phyloP scores from a whole-genome alignment of 352 stramenopile species.

The Globisporangium spiculum region DNA sequence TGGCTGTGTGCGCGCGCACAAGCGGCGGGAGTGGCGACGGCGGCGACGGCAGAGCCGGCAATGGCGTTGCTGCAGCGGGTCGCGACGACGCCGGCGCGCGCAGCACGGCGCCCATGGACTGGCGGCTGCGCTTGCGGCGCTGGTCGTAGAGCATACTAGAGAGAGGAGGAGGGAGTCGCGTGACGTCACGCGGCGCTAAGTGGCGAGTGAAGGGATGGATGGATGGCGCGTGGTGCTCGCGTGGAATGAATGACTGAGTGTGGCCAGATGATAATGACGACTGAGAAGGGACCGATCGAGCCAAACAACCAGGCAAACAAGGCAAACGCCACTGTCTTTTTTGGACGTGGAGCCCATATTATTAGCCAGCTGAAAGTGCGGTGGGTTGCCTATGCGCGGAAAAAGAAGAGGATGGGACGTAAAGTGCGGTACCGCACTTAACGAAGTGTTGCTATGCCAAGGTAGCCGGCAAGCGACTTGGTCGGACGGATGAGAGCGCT shows the following conservation, averaged over 20 bases:
- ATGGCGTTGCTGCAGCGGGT: too few relatives aligned
- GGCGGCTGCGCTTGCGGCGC: conserved; percentile 1
- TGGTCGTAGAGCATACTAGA: conserved; percentile 10
- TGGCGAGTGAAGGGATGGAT: background rate
- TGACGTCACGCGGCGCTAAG: background rate
- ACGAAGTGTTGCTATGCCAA: background rate
- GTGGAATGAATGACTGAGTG: background rate
- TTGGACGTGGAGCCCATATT: background rate
- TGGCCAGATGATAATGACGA: background rate
- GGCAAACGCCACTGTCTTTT: background rate
- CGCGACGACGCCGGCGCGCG: background rate
- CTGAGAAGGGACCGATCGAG: background rate
- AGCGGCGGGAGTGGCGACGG: background rate
- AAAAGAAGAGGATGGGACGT: background rate
- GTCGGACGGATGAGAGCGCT: background rate
- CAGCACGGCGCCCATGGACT: background rate
- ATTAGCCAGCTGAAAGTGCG: background rate
- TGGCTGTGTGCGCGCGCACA: background rate
- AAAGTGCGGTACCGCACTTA: background rate
- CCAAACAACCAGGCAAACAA: too few relatives aligned
- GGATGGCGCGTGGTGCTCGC: background rate
- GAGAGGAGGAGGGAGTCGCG: background rate
- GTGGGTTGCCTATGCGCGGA: background rate
- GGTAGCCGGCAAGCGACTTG: background rate
- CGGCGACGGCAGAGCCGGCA: background rate